Evolutionary conservation across 441 rosid genomes (phyloP).

Genomic region (Adansonia grandidieri): DNA sequence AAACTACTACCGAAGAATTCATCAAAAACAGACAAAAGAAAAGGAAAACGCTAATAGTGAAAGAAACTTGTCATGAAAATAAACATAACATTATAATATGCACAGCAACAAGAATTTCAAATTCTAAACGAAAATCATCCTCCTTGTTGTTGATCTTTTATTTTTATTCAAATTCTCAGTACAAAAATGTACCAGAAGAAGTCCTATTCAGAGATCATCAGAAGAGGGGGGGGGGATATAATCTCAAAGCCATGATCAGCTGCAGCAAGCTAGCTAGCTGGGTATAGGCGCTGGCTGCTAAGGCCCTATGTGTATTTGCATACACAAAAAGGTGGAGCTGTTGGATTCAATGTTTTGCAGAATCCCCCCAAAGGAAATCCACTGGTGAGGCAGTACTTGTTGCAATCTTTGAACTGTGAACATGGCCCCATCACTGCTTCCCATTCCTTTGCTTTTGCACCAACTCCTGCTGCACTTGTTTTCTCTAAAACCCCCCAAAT

Average conservation of each 20-base stretch:
- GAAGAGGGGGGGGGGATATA: background rate
- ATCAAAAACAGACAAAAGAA: too few relatives aligned
- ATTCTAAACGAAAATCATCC: background rate
- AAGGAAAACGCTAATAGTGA: background rate
- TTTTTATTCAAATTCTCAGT: background rate
- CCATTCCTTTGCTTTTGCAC: background rate
- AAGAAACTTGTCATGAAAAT: background rate
- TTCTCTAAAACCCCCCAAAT: constrained; percentile 2
- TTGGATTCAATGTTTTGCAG: constrained; percentile 13
- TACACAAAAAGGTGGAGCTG: background rate
- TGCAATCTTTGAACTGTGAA: constrained; percentile 13
- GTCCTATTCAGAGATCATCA: background rate
- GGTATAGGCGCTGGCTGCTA: too few relatives aligned
- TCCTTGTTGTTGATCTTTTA: background rate
- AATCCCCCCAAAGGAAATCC: constrained; percentile 12
- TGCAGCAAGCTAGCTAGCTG: background rate
- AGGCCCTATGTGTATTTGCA: constrained; percentile 13
- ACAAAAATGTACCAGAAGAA: background rate
- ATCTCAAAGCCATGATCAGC: background rate
- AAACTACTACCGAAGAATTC: too few relatives aligned
- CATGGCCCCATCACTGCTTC: constrained; percentile 18
- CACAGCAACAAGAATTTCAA: background rate
- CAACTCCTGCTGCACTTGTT: background rate
- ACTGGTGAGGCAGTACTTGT: constrained; percentile 4
- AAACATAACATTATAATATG: background rate